Conservation (phyloP, 176 grass and related monocot genomes). For the Paspalum notatum region DNA sequence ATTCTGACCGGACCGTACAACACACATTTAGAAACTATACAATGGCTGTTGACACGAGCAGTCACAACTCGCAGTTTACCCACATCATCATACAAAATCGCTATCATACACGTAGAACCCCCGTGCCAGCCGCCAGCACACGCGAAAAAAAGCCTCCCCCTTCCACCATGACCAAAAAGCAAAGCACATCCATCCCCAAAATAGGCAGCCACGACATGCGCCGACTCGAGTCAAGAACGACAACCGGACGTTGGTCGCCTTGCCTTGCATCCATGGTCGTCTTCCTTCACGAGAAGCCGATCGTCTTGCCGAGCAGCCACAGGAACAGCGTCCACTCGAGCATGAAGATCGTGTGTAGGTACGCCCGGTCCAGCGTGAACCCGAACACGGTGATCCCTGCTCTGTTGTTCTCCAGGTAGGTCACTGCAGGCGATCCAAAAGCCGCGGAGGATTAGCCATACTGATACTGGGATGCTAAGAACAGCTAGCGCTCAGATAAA, state of each 20-base stretch:
- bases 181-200: slow-evolving; percentile 18
- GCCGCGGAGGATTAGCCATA: not conserved
- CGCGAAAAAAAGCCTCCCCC: not conserved
- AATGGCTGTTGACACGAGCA: not conserved
- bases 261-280: not conserved
- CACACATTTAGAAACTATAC: slow-evolving; percentile 9
- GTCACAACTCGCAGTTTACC: slow-evolving; percentile 33
- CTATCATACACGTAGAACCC: slow-evolving; percentile 1
- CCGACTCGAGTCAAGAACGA: not conserved
- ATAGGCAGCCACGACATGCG: not conserved
- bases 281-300: slow-evolving; percentile 72
- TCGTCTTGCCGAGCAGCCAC: slow-evolving; percentile 87
- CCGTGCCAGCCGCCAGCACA: not conserved
- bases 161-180: not conserved
- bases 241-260: not conserved
- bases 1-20: not conserved
- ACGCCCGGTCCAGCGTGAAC: slow-evolving; percentile 83
- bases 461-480: not conserved
- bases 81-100: not conserved
- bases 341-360: slow-evolving; percentile 91
- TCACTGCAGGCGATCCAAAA: slow-evolving; percentile 55
- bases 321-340: slow-evolving; percentile 86
- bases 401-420: slow-evolving; percentile 95
- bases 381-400: slow-evolving; percentile 93
- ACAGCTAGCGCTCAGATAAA: not conserved